Percentiles rank a stretch among this genome's conserved stretches.
phyloP scores from a whole-genome alignment of 2,329 filamentous ascomycete species.

The Hymenoscyphus occultus region DNA sequence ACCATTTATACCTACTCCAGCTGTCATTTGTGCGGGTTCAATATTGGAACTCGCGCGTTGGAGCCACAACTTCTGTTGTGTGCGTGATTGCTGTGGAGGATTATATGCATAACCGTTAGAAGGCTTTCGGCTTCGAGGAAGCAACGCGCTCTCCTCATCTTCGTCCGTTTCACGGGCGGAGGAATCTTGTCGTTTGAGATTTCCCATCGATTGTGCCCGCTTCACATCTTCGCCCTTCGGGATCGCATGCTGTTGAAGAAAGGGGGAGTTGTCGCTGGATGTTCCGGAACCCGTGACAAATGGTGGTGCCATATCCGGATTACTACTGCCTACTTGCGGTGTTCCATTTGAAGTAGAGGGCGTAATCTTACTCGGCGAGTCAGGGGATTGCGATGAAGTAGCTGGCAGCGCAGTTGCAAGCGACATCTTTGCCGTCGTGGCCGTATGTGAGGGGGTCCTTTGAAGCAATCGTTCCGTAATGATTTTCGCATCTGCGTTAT shows the following conservation, averaged over 20 bases:
- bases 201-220: conserved; percentile 34
- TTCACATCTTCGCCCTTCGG: conserved; percentile 27
- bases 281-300: conserved; percentile 55
- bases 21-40: conserved; percentile 55
- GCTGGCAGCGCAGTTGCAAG: conserved; percentile 47
- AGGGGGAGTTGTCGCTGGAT: conserved; percentile 47
- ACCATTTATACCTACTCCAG: conserved; percentile 38
- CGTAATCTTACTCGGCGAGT: conserved; percentile 32
- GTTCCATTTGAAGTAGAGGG: conserved; percentile 20
- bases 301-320: conserved; percentile 52
- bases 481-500: conserved; percentile 57
- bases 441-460: conserved; percentile 58
- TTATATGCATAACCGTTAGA: conserved; percentile 28
- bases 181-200: conserved; percentile 26
- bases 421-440: conserved; percentile 57
- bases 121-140: conserved; percentile 40
- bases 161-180: conserved; percentile 36
- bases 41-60: conserved; percentile 71
- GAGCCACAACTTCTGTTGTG: conserved; percentile 73
- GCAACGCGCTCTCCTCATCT: conserved; percentile 43
- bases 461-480: conserved; percentile 66
- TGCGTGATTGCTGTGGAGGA: conserved; percentile 55
- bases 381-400: conserved; percentile 36
- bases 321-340: conserved; percentile 32
- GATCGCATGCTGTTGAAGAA: conserved; percentile 43